These are phyloP conservation scores for Bipolaris oryzae DNA, from an alignment of 2,329 filamentous ascomycete species.

Conservation along the genomic window DNA sequence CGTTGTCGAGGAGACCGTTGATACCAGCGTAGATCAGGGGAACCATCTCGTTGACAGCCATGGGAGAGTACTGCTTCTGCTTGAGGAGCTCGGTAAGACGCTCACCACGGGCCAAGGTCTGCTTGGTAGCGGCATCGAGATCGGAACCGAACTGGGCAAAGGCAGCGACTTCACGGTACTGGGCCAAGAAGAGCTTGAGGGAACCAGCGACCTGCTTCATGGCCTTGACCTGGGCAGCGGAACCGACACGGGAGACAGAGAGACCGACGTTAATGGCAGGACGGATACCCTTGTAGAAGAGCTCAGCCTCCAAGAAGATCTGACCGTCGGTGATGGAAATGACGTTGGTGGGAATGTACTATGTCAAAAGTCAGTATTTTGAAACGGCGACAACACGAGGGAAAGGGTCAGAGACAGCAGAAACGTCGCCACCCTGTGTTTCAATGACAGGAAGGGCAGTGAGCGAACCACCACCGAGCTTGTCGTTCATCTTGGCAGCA, in stretches of 20 bases:
- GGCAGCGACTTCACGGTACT: conserved; percentile 99
- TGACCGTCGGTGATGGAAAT: conserved; percentile 99
- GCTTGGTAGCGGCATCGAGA: conserved; percentile 98
- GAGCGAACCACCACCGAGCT: conserved; percentile 92
- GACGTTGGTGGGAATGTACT: conserved; percentile 99
- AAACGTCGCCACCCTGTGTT: conserved; percentile 99
- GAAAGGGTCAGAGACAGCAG: conserved; percentile 58
- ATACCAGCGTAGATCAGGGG: conserved; percentile 99
- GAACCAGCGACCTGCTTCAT: conserved; percentile 99
- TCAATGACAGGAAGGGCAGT: conserved; percentile 94
- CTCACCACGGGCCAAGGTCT: conserved; percentile 97
- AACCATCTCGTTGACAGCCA: conserved; percentile 99
- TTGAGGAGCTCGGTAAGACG: conserved; percentile 98
- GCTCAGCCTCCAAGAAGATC: conserved; percentile 98
- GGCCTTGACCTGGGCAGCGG: conserved; percentile 98
- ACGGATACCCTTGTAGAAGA: conserved; percentile 99
- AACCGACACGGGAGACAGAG: conserved; percentile 99
- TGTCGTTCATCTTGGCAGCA: conserved; percentile 98
- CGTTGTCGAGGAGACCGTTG: conserved; percentile 88
- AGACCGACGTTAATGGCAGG: conserved; percentile 99
- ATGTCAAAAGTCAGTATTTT: background rate
- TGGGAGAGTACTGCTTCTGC: conserved; percentile 99
- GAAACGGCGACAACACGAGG: too few relatives aligned
- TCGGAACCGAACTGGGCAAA: conserved; percentile 99
- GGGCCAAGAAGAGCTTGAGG: conserved; percentile 99